Percentiles rank a stretch among this genome's conserved stretches.
Conservation (phyloP, 2,329 filamentous ascomycete genomes). For the Aspergillus sp. region DNA sequence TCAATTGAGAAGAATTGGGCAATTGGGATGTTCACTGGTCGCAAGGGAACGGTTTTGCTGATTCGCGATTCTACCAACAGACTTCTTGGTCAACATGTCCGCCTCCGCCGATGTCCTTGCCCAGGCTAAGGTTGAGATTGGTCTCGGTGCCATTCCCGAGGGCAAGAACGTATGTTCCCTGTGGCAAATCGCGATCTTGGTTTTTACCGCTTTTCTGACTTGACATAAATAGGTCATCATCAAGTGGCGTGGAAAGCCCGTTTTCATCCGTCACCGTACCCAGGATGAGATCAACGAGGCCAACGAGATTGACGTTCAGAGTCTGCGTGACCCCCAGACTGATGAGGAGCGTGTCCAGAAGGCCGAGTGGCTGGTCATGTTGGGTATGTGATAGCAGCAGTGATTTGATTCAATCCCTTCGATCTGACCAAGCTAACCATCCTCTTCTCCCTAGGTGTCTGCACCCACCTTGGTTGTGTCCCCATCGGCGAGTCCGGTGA, state of each 20-base stretch:
- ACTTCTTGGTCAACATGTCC: conserved; percentile 99
- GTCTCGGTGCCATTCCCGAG: conserved; percentile 87
- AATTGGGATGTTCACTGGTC: conserved; percentile 2
- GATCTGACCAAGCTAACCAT: background rate
- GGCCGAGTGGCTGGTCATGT: conserved; percentile 98
- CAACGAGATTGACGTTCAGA: conserved; percentile 76
- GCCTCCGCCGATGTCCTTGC: conserved; percentile 97
- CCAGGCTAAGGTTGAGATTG: conserved; percentile 99
- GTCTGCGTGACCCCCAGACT: conserved; percentile 83
- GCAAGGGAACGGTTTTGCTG: conserved; percentile 11
- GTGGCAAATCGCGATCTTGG: background rate
- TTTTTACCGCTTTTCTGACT: background rate
- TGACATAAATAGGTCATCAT: conserved; percentile 75
- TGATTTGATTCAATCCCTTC: background rate
- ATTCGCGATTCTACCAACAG: conserved; percentile 47
- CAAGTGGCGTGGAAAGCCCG: conserved; percentile 99
- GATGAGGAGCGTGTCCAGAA: conserved; percentile 95
- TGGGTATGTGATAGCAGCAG: conserved; percentile 57
- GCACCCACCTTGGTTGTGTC: conserved; percentile 98
- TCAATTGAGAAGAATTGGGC: conserved; percentile 2
- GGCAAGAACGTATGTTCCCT: conserved; percentile 85
- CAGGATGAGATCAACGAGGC: conserved; percentile 89
- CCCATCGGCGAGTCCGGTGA: conserved; percentile 98
- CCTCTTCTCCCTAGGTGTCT: conserved; percentile 64
- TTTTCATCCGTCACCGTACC: conserved; percentile 99